phyloP scores from a whole-genome alignment of 495 filamentous ascomycete species.

The Aspergillus funiculosus region DNA sequence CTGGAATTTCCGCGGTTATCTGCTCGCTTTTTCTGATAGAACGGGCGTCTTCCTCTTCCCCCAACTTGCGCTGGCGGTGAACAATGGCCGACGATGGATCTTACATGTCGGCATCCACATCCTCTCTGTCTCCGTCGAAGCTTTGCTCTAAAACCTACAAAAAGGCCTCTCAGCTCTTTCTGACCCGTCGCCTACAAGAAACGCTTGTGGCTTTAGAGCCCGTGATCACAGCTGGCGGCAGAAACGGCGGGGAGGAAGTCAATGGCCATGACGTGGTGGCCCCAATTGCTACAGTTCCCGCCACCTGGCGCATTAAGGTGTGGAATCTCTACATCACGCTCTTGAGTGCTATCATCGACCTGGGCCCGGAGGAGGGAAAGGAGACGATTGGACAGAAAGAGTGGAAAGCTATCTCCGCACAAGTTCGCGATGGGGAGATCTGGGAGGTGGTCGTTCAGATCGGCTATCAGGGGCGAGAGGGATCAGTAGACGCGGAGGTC shows the following conservation, averaged over 20 bases:
- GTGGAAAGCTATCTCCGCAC: conserved; percentile 72
- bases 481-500: conserved; percentile 89
- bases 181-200: conserved; percentile 87
- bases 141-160: conserved; percentile 63
- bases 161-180: conserved; percentile 81
- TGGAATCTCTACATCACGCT: conserved; percentile 96
- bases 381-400: conserved; percentile 73
- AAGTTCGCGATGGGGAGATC: conserved; percentile 76
- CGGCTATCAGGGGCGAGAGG: conserved; percentile 81
- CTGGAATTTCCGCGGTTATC: no score
- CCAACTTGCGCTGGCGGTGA: conserved; percentile 19
- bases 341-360: conserved; percentile 80
- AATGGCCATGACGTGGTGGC: conserved; percentile 38
- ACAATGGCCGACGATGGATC: conserved; percentile 34
- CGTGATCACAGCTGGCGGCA: conserved; percentile 51
- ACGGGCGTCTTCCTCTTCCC: conserved; percentile 3
- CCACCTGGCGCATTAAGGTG: conserved; percentile 80
- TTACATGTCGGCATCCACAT: conserved; percentile 39
- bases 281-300: conserved; percentile 66
- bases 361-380: conserved; percentile 87
- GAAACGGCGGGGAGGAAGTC: conserved; percentile 32
- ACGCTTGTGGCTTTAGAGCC: conserved; percentile 77
- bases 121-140: conserved; percentile 55
- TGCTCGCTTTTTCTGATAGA: background rate
- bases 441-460: conserved; percentile 88